Conservation (phyloP, 768 basidiomycete species). For the Suillus alpinus region DNA sequence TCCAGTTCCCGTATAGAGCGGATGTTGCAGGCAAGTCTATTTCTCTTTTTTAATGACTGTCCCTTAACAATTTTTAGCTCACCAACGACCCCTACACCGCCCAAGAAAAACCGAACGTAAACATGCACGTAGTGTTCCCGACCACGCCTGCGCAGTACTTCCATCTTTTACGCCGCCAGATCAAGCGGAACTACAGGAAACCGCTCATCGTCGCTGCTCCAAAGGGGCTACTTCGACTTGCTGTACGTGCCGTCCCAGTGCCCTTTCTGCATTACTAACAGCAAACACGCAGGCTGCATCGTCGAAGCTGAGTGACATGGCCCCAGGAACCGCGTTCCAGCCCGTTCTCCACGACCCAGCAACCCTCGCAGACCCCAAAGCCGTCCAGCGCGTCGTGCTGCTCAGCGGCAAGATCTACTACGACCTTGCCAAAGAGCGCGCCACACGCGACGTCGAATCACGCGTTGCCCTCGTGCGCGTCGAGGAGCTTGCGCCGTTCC, state of each 20-base stretch:
- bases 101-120: slow-evolving; percentile 47
- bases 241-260: slow-evolving; percentile 45
- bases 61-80: slow-evolving; percentile 43
- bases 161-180: slow-evolving; percentile 86
- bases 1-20: slow-evolving; percentile 86
- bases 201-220: slow-evolving; percentile 84
- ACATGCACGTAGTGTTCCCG: slow-evolving; percentile 83
- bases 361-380: slow-evolving; percentile 21
- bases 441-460: slow-evolving; percentile 42
- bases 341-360: slow-evolving; percentile 59
- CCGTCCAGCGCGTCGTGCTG: slow-evolving; percentile 65
- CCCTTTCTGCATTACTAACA: background rate
- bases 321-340: slow-evolving; percentile 57
- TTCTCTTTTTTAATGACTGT: background rate
- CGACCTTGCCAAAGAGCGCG: slow-evolving; percentile 73
- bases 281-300: slow-evolving; percentile 58
- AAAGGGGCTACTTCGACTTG: slow-evolving; percentile 75
- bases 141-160: slow-evolving; percentile 92
- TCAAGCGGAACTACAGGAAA: slow-evolving; percentile 81
- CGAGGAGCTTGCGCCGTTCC: slow-evolving; percentile 89
- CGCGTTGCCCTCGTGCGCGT: slow-evolving; percentile 70
- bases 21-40: slow-evolving; percentile 70
- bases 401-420: slow-evolving; percentile 87
- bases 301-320: slow-evolving; percentile 62
- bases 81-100: slow-evolving; percentile 64